Percentiles rank a stretch among this genome's conserved stretches.
phyloP scores from a whole-genome alignment of 2,329 filamentous ascomycete genomes.

The Aspergillus sp. region DNA sequence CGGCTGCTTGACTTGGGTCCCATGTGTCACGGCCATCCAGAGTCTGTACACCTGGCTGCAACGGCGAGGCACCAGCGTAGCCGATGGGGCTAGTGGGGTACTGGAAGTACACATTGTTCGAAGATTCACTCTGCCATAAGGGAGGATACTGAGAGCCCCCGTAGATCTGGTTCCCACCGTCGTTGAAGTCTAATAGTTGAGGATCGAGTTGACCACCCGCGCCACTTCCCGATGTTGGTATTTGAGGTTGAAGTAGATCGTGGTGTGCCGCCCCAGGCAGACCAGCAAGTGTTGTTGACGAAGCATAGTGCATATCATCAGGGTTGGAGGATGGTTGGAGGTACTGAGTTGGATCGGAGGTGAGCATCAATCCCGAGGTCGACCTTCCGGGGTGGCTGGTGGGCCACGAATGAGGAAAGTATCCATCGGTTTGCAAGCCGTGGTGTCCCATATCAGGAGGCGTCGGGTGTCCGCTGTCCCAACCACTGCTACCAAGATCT shows the following conservation, averaged over 20 bases:
- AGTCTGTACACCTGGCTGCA: constrained; percentile 31
- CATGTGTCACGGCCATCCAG: constrained; percentile 35
- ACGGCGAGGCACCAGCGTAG: constrained; percentile 15
- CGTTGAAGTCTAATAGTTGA: constrained; percentile 36
- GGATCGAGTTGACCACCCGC: constrained; percentile 40
- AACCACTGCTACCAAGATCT: constrained; percentile 26
- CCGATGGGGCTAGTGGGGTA: constrained; percentile 12
- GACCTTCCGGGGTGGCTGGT: constrained; percentile 52
- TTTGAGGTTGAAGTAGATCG: constrained; percentile 41
- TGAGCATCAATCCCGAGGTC: constrained; percentile 47
- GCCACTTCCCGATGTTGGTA: constrained; percentile 18
- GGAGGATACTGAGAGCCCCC: constrained; percentile 19
- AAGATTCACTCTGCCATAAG: constrained; percentile 26
- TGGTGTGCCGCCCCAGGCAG: constrained; percentile 44
- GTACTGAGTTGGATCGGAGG: constrained; percentile 50
- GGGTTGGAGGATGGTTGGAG: constrained; percentile 52
- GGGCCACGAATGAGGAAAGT: constrained; percentile 52
- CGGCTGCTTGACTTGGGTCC: constrained; percentile 38
- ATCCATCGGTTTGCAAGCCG: constrained; percentile 21
- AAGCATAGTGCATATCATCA: constrained; percentile 30
- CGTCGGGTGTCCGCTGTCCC: constrained; percentile 34
- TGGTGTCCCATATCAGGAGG: constrained; percentile 33
- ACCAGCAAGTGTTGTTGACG: constrained; percentile 41
- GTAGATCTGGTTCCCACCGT: constrained; percentile 14
- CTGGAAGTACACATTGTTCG: constrained; percentile 21